Conservation (phyloP, 2,329 filamentous ascomycete species). For the Colletotrichum paranaense region DNA sequence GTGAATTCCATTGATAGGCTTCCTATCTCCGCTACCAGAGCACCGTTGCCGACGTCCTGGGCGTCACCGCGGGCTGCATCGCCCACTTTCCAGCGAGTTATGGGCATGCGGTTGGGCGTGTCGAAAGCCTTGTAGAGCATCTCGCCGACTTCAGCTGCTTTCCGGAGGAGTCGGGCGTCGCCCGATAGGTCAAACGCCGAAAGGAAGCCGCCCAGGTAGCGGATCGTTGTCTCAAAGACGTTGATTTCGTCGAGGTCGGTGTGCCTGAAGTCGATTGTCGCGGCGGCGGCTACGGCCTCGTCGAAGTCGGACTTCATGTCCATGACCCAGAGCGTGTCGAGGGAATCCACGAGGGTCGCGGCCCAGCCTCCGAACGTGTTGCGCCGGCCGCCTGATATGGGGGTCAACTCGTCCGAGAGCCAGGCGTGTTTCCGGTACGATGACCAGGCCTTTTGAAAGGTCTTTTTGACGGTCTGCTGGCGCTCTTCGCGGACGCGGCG, state of each 20-base stretch:
- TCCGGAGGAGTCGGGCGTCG: conserved; percentile 53
- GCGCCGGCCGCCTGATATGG: conserved; percentile 60
- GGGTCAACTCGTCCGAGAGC: conserved; percentile 63
- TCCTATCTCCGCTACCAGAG: conserved; percentile 70
- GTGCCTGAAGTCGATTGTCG: conserved; percentile 60
- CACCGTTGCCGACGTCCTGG: conserved; percentile 31
- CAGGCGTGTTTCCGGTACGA: conserved; percentile 65
- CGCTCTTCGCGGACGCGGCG: conserved; percentile 41
- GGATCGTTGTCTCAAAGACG: conserved; percentile 58
- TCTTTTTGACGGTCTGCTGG: conserved; percentile 51
- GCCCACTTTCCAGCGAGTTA: conserved; percentile 41
- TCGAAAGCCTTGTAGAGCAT: conserved; percentile 61
- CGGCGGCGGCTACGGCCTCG: conserved; percentile 60
- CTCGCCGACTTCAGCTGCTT: conserved; percentile 58
- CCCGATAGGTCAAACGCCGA: conserved; percentile 59
- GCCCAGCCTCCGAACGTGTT: conserved; percentile 66
- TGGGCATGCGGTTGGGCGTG: conserved; percentile 60
- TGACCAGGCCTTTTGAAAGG: conserved; percentile 58
- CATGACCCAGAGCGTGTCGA: conserved; percentile 74
- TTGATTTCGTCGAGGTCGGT: conserved; percentile 51
- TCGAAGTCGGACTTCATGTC: conserved; percentile 67
- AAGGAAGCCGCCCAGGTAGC: conserved; percentile 59
- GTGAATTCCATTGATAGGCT: conserved; percentile 79
- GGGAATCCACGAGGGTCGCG: conserved; percentile 68
- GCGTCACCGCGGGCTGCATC: conserved; percentile 40